Evolutionary conservation across 2,329 filamentous ascomycete genomes (phyloP), one percentile per base, ranked within the genome.

Genomic region (Paraconiothyrium brasiliense): DNA sequence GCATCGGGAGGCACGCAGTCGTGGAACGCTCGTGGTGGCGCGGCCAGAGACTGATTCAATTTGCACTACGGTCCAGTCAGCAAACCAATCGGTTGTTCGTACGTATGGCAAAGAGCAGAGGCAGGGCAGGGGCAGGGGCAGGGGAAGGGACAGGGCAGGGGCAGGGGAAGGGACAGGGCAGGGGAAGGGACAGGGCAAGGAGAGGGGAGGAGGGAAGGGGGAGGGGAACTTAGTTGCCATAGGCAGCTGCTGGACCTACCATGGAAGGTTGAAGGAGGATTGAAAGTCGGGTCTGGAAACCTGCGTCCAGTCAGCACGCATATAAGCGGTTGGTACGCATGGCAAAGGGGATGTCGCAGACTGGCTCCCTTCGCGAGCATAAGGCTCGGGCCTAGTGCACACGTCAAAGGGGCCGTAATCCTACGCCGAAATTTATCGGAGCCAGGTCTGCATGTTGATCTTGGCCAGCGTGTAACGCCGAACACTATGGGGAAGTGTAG

Each of bases 271-370:
- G 6, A 14, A 16, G 22, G 16, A 30, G 9, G 10, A 48, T 27
- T 1, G 10, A 50, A 35, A 20, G 16, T 16, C 6, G 34, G 30
- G 16, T 34, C 4, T 5, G 30, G 10, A 27, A 11, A 20, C 3
- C 48, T 51, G 34, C 37, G 32, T 35, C 32, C 32, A 51, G 48
- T 51, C 48, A 51, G 48, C 48, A 51, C 48, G 48, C 32, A 32
- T 20, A 10, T 9, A 35, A 34, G 48, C 48, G 48, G 32, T 35
- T 51, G 46, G 16, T 35, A 51, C 34, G 48, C 24, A 35, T 51
- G 48, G 48, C 47, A 20, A 11, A 24, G 22, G 44, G 14, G 1
- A 41, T 52, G 34, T 52, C 34, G 49, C 34, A 52, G 16, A 13
- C 13, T 24, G 10, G 20, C 14, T 32, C 32, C 20, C 49, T 51